Conservation (phyloP, 345 rosid species). For the Citrus sp. region DNA sequence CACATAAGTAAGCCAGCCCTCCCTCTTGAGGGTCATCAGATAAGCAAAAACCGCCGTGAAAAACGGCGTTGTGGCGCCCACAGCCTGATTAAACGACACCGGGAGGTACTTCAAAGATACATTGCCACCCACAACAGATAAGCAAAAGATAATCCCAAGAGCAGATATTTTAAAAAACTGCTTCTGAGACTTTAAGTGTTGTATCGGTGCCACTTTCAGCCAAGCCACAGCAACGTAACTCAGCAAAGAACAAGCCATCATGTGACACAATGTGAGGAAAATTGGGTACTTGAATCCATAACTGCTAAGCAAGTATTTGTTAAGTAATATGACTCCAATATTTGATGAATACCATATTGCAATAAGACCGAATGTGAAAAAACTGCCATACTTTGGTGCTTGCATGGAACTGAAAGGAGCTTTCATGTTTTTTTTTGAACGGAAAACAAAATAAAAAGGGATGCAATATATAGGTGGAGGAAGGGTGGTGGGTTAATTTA, state of each 20-base stretch:
- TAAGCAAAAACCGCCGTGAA: constrained; percentile 43
- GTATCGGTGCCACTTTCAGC: constrained; percentile 36
- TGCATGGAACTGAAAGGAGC: neutral
- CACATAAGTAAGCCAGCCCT: constrained; percentile 36
- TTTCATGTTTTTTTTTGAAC: neutral
- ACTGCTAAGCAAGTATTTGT: constrained; percentile 37
- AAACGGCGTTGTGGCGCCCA: constrained; percentile 50
- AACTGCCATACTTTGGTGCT: neutral
- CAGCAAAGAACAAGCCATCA: constrained; percentile 35
- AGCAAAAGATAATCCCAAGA: constrained; percentile 39
- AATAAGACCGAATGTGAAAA: constrained; percentile 15
- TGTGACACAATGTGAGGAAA: constrained; percentile 36
- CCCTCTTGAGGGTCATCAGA: constrained; percentile 33
- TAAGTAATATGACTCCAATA: constrained; percentile 32
- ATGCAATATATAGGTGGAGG: neutral
- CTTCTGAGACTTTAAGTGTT: constrained; percentile 21
- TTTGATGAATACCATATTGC: constrained; percentile 31
- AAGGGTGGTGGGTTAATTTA: neutral
- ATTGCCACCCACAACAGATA: constrained; percentile 46
- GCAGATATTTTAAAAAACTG: constrained; percentile 44
- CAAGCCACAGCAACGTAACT: constrained; percentile 24
- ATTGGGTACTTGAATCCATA: constrained; percentile 40
- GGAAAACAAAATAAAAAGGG: neutral
- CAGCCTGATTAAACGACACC: constrained; percentile 49
- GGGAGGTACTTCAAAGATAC: constrained; percentile 44